A percentile compares a stretch with the other conserved stretches of the same genome.
Evolutionary conservation across 1,284 basidiomycete species (phyloP).

Genomic region (Phylloboletellus chloephorus): DNA sequence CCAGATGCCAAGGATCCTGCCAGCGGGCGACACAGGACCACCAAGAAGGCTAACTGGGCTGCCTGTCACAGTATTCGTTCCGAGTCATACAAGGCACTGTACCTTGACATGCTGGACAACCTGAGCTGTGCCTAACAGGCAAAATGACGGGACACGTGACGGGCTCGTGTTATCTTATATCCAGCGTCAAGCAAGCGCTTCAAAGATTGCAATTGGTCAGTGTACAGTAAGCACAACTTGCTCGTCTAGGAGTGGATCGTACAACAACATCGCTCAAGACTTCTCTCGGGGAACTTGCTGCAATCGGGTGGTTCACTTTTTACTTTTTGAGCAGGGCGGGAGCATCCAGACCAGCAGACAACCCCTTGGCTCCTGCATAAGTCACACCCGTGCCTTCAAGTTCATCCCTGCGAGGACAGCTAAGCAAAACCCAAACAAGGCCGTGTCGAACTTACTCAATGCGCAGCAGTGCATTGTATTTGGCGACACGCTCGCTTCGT

Average conservation of each 20-base stretch:
- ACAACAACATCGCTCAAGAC: constrained; percentile 18
- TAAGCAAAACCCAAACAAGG: constrained; percentile 14
- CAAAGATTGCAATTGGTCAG: constrained; percentile 19
- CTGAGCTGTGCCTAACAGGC: constrained; percentile 9
- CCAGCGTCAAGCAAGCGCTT: constrained; percentile 12
- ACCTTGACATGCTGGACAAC: constrained; percentile 16
- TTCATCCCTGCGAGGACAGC: constrained; percentile 59
- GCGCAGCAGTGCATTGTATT: constrained; percentile 86
- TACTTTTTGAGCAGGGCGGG: constrained; percentile 74
- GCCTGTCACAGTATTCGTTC: too few species aligned
- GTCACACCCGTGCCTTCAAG: constrained; percentile 54
- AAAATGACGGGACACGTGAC: constrained; percentile 24
- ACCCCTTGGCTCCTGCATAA: constrained; percentile 76
- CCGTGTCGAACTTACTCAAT: constrained; percentile 65
- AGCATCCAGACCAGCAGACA: constrained; percentile 68
- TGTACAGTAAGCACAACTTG: constrained; percentile 23
- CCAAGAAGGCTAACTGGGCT: constrained; percentile 9
- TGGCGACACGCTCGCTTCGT: constrained; percentile 89
- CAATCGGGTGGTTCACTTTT: constrained; percentile 15
- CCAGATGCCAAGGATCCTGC: constrained; percentile 1
- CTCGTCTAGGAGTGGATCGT: constrained; percentile 26
- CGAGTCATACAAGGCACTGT: constrained; percentile 22
- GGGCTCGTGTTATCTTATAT: constrained; percentile 22
- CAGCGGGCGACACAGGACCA: constrained; percentile 3
- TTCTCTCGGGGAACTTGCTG: constrained; percentile 4